Evolutionary conservation across 176 grass and related monocot genomes (phyloP).

Genomic region (Aegilops speltoides): DNA sequence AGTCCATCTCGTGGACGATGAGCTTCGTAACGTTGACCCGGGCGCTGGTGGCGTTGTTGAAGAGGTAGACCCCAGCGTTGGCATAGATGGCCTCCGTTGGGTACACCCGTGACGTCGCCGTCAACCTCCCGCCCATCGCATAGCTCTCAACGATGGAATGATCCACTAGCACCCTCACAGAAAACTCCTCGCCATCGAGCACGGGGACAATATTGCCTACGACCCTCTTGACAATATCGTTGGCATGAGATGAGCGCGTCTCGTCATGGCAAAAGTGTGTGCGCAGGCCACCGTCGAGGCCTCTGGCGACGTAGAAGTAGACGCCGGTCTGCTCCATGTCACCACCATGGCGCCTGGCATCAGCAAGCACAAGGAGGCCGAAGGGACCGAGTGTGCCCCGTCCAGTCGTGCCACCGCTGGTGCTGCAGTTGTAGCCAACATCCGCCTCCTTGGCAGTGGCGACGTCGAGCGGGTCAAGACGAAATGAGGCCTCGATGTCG

Average conservation of each 20-base stretch:
- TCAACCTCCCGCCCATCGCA: slow-evolving; percentile 62
- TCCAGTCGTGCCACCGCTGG: slow-evolving; percentile 50
- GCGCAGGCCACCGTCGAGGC: slow-evolving; percentile 33
- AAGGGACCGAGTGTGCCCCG: slow-evolving; percentile 72
- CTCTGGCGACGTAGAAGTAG: slow-evolving; percentile 81
- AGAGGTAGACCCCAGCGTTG: slow-evolving; percentile 68
- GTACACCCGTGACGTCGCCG: slow-evolving; percentile 83
- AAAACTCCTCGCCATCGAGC: slow-evolving; percentile 57
- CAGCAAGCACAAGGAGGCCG: slow-evolving; percentile 18
- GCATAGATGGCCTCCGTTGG: slow-evolving; percentile 78
- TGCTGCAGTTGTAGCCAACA: slow-evolving; percentile 11
- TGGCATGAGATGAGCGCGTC: slow-evolving; percentile 54
- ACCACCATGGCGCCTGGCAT: background rate
- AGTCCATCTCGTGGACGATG: background rate
- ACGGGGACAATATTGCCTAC: slow-evolving; percentile 73
- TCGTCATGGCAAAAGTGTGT: slow-evolving; percentile 61
- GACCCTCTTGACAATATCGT: slow-evolving; percentile 76
- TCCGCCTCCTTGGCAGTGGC: background rate
- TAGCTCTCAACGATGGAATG: slow-evolving; percentile 97
- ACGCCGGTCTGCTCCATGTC: slow-evolving; percentile 63
- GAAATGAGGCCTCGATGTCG: slow-evolving; percentile 75
- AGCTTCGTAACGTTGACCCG: slow-evolving; percentile 17
- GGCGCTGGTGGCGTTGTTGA: slow-evolving; percentile 81
- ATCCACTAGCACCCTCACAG: slow-evolving; percentile 80
- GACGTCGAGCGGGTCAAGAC: slow-evolving; percentile 40